Evolutionary conservation across 2,329 filamentous ascomycete species (phyloP).

Genomic region (Aspergillus sp.): DNA sequence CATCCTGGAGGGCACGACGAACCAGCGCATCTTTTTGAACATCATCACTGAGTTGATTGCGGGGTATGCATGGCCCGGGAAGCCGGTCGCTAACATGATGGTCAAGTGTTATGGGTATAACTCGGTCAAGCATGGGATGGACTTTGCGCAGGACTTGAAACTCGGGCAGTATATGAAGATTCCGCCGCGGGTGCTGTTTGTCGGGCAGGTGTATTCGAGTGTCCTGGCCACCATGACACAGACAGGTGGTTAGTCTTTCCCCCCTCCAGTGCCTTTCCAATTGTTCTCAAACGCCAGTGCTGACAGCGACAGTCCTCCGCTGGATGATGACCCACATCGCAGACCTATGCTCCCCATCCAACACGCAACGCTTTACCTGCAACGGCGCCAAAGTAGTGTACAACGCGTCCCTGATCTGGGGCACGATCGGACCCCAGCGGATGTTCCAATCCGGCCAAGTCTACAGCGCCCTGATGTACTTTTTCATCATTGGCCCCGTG

Average conservation of each 20-base stretch:
- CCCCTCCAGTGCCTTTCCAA: not conserved
- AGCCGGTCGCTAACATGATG: slow-evolving; percentile 30
- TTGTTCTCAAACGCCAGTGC: not conserved
- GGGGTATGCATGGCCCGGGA: slow-evolving; percentile 25
- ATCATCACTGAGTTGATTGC: slow-evolving; percentile 28
- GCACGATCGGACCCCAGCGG: slow-evolving; percentile 25
- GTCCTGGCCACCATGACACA: slow-evolving; percentile 25
- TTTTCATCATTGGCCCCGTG: slow-evolving; percentile 27
- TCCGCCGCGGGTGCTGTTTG: slow-evolving; percentile 25
- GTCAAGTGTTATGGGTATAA: slow-evolving; percentile 29
- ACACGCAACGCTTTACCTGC: slow-evolving; percentile 27
- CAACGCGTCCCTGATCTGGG: slow-evolving; percentile 27
- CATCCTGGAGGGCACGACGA: slow-evolving; percentile 27
- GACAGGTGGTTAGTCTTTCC: slow-evolving; percentile 18
- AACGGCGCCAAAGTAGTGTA: slow-evolving; percentile 27
- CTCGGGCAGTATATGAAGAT: slow-evolving; percentile 28
- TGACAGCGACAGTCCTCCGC: slow-evolving; percentile 16
- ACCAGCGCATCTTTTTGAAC: slow-evolving; percentile 23
- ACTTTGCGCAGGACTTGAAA: slow-evolving; percentile 26
- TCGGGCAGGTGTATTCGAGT: slow-evolving; percentile 27
- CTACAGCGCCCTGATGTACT: slow-evolving; percentile 24
- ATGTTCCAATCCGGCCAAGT: slow-evolving; percentile 25
- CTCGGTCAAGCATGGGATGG: slow-evolving; percentile 26
- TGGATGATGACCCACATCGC: slow-evolving; percentile 26
- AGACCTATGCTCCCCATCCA: slow-evolving; percentile 20